A percentile compares a stretch with the other conserved stretches of the same genome.
phyloP scores from a whole-genome alignment of 2,329 filamentous ascomycete species.

The Phialophora tarda region DNA sequence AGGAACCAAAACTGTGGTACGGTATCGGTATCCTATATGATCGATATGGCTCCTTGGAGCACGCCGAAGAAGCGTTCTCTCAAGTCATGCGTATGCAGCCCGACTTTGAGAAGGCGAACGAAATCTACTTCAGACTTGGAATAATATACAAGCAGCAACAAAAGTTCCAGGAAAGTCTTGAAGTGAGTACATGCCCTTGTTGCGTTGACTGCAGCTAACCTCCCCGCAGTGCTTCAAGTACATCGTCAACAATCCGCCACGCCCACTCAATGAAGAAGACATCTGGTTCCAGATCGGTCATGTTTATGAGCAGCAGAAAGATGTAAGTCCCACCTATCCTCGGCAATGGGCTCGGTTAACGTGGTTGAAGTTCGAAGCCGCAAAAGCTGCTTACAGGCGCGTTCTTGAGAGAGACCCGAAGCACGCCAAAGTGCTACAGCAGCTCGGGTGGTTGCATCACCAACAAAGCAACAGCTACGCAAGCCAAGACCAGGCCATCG shows the following conservation, averaged over 20 bases:
- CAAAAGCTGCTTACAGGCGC: conserved; percentile 88
- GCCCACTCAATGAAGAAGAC: conserved; percentile 92
- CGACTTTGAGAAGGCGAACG: conserved; percentile 96
- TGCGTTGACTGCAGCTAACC: conserved; percentile 22
- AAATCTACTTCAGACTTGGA: conserved; percentile 98
- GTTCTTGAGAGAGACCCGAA: conserved; percentile 94
- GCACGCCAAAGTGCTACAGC: conserved; percentile 96
- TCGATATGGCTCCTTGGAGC: conserved; percentile 92
- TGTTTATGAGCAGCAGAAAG: conserved; percentile 98
- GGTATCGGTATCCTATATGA: conserved; percentile 98
- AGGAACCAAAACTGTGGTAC: conserved; percentile 98
- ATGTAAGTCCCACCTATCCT: conserved; percentile 67
- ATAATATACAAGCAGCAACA: conserved; percentile 99
- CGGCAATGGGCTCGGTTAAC: conserved; percentile 41
- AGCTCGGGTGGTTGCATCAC: conserved; percentile 96
- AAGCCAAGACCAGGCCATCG: conserved; percentile 94
- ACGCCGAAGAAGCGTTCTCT: conserved; percentile 96
- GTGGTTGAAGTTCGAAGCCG: conserved; percentile 78
- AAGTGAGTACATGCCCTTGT: conserved; percentile 60
- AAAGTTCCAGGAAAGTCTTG: conserved; percentile 88
- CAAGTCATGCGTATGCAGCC: conserved; percentile 99
- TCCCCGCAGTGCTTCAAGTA: conserved; percentile 87
- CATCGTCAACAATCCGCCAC: conserved; percentile 90
- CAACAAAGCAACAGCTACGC: conserved; percentile 90
- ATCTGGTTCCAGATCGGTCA: conserved; percentile 99